Conservation (phyloP, 805 yeast species). For the Pichia nakasei region DNA sequence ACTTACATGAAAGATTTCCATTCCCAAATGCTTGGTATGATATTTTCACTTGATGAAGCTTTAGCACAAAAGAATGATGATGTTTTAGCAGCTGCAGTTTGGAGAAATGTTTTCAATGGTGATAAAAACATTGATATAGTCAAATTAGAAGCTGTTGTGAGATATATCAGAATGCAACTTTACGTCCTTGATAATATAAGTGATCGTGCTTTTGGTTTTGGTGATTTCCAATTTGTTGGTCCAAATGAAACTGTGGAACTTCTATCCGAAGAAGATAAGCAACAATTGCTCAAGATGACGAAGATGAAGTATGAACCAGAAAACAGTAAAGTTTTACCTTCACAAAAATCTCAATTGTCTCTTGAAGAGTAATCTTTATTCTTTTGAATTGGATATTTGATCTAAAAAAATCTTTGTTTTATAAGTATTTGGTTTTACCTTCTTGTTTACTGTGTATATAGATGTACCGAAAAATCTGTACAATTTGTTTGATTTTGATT, state of each 20-base stretch:
- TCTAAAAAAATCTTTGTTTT: too few relatives aligned
- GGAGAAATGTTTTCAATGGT: constrained; percentile 90
- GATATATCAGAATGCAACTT: constrained; percentile 81
- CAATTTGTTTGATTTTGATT: too few relatives aligned
- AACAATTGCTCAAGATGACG: constrained; percentile 40
- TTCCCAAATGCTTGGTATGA: constrained; percentile 80
- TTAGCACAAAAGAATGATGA: constrained; percentile 63
- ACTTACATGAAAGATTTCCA: constrained; percentile 85
- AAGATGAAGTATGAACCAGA: constrained; percentile 44
- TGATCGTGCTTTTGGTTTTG: constrained; percentile 90
- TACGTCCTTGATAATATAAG: constrained; percentile 79
- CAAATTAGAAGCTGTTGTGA: constrained; percentile 81
- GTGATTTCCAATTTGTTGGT: constrained; percentile 75
- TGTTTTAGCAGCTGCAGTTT: constrained; percentile 66
- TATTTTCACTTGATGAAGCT: constrained; percentile 90
- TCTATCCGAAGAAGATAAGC: constrained; percentile 57
- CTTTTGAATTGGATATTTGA: not conserved
- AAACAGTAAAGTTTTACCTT: constrained; percentile 44
- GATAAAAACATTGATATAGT: constrained; percentile 72
- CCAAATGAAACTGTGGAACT: constrained; percentile 74
- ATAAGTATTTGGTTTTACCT: too few relatives aligned
- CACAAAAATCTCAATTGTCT: constrained; percentile 45
- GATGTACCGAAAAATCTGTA: too few relatives aligned
- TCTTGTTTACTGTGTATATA: too few relatives aligned
- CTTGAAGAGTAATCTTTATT: constrained; percentile 31